Evolutionary conservation across 1,139 yeast species (phyloP).

Genomic region (Pneumocystis wakefieldiae): DNA sequence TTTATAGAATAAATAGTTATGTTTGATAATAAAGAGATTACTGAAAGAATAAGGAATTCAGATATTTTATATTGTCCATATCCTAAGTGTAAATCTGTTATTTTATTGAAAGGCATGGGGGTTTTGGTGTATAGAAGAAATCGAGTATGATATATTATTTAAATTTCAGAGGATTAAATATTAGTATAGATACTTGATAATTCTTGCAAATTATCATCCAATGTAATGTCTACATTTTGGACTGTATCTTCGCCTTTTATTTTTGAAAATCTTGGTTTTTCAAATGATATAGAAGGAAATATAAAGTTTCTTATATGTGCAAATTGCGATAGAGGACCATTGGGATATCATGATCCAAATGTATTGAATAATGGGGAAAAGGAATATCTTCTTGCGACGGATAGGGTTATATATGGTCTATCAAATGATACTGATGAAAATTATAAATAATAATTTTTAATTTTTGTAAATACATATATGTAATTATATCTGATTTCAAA

Average conservation of each 20-base stretch:
- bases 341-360: slow-evolving; percentile 14
- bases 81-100: not conserved
- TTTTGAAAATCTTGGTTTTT: slow-evolving; percentile 16
- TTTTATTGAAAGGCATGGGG: not conserved
- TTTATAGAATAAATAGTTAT: not conserved
- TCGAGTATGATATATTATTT: not conserved
- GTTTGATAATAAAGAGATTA: not conserved
- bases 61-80: not conserved
- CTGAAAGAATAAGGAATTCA: not conserved
- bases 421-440: not conserved
- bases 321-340: slow-evolving; percentile 16
- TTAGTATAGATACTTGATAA: not conserved
- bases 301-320: slow-evolving; percentile 16
- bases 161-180: not conserved
- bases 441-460: not conserved
- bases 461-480: not conserved
- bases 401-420: not conserved
- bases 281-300: slow-evolving; percentile 12
- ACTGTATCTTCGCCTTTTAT: slow-evolving; percentile 11
- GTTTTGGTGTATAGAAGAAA: not conserved
- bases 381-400: not conserved
- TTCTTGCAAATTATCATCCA: not conserved
- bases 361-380: not conserved
- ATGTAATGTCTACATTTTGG: not conserved
- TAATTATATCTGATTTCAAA: not conserved